Base-by-base conservation (phyloP, 345 rosid species). In the Euphorbia pulcherrima region DNA sequence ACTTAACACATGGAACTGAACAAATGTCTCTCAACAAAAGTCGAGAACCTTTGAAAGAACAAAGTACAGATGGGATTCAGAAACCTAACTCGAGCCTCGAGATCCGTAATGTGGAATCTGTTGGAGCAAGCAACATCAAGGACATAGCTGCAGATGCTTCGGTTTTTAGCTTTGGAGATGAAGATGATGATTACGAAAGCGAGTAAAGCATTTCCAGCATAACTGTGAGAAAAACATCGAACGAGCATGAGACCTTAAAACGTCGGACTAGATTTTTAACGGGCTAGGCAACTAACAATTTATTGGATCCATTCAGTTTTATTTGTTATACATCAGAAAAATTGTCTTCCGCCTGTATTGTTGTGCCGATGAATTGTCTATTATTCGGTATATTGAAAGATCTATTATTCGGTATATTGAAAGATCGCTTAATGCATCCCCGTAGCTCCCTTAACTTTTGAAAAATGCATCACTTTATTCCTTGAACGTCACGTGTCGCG, bases 91-190 rank as follows among this genome's bases (percentile, higher is more conserved):
- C 78, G 1, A 77, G 81, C 52, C 20, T 56, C 2, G 80, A 48
- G 14, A 12, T 67, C 17, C 52, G 75, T 30, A 81, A 75, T 66
- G 52, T 79, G 12, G 81, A 81, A 6, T 69, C 74, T 13, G 73
- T 27, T 40, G 67, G 61, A 11, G 83, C 63, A 59, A 84, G 86
- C 67, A 87, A 89, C 65, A 84, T 89, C 65, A 84, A 86, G 83
- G 89, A 82, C 66, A 89, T 89, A 83, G 92, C 96, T 18, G 96
- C 96, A 12, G 96, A 89, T 79, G 96, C 96, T 14, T 89, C 96
- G 20, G 96, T 89, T 71, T 89, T 89, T 72, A 73, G 82, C 20
- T 88, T 89, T 13, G 96, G 96, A 59, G 88, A 82, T 46, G 96
- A 87, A 20, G 92, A 89, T 2, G 92, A 89, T 2, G 37, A 33